Evolutionary conservation across 2,329 filamentous ascomycete species (phyloP).

Genomic region (Helminthosporium solani): DNA sequence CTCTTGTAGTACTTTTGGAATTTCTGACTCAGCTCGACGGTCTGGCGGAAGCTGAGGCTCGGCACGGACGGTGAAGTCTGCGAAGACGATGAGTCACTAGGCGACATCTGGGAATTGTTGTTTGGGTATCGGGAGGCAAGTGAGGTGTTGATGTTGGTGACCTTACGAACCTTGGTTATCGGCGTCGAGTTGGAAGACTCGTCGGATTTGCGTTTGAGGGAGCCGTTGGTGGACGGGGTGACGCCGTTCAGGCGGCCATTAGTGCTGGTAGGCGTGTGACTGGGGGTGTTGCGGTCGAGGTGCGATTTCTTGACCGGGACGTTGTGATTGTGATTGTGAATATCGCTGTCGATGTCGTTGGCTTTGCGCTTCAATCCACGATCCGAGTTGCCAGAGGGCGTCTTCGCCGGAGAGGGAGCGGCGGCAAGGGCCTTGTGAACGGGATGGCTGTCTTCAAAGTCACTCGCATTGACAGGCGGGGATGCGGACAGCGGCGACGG

Average conservation of each 20-base stretch:
- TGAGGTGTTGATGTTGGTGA: conserved; percentile 37
- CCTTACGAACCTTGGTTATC: conserved; percentile 35
- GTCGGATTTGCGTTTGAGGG: conserved; percentile 50
- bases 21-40: conserved; percentile 48
- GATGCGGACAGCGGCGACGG: conserved; percentile 63
- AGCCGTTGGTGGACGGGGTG: conserved; percentile 31
- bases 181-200: conserved; percentile 38
- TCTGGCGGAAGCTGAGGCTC: conserved; percentile 46
- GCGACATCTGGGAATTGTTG: conserved; percentile 34
- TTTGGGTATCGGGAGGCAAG: conserved; percentile 39
- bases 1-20: conserved; percentile 61
- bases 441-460: conserved; percentile 51
- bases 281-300: conserved; percentile 29
- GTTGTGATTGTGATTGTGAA: conserved; percentile 42
- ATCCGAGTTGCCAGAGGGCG: conserved; percentile 33
- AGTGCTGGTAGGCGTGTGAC: conserved; percentile 30
- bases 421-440: conserved; percentile 41
- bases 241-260: conserved; percentile 32
- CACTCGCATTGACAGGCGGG: conserved; percentile 61
- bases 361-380: conserved; percentile 45
- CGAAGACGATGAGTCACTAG: conserved; percentile 37
- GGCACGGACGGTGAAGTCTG: conserved; percentile 36
- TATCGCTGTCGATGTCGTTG: conserved; percentile 40
- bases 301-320: conserved; percentile 37
- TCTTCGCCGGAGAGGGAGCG: conserved; percentile 37